Evolutionary conservation across 2,329 filamentous ascomycete species (phyloP), one percentile per base, ranked within the genome.

Genomic region (Cylindrodendrum hubeiense): DNA sequence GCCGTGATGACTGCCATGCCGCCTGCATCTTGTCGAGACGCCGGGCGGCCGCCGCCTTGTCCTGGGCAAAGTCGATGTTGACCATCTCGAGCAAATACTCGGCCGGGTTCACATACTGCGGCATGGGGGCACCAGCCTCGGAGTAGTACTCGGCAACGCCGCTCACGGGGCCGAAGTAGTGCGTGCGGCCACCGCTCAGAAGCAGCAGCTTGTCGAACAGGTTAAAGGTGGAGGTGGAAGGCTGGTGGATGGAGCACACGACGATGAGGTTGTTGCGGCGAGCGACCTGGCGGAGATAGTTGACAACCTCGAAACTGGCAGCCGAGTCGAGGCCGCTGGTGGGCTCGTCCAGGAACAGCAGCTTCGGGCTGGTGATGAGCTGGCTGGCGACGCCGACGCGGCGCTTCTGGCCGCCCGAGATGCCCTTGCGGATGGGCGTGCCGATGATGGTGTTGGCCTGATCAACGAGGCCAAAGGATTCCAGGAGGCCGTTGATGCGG

Each of bases 351-450:
- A 97, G 81, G 75, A 97, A 96, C 24, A 97, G 78, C 8, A 97
- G 89, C 78, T 91, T 93, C 0, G 94, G 93, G 62, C 87, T 90
- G 2, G 93, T 95, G 73, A 97, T 92, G 37, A 97, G 85, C 75
- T 94, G 92, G 66, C 91, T 92, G 1, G 93, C 93, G 5, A 97
- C 90, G 70, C 92, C 92, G 8, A 95, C 85, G 55, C 94, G 86
- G 41, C 93, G 86, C 83, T 96, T 97, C 81, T 97, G 93, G 1
- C 93, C 94, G 52, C 94, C 94, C 67, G 91, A 93, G 63, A 97
- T 89, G 15, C 94, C 94, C 79, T 95, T 96, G 12, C 89, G 87
- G 67, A 96, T 91, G 0, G 93, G 92, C 1, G 94, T 97, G 39
- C 94, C 94, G 68, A 97, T 90, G 47, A 97, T 80, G 3, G 90